Base-by-base conservation (phyloP, 2,329 filamentous ascomycete genomes). In the Penicillium sp. region DNA sequence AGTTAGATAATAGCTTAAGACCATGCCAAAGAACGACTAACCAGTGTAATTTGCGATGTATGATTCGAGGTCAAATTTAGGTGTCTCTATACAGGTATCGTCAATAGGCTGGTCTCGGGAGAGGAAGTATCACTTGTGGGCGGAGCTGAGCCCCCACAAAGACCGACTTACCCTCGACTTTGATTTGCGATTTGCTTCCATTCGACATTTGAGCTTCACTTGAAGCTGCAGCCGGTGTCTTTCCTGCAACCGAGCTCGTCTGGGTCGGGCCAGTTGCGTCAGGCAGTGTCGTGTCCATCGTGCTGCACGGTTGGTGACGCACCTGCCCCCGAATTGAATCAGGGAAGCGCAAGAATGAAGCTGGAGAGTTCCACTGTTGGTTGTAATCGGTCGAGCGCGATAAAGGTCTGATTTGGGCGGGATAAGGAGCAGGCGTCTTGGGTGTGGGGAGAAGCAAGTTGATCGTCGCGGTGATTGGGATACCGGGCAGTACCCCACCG, bases 11-110 rank as follows among this genome's bases (percentile, higher is more conserved):
- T 23, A 11, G 25, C 25, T 27, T 5, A n/a, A 13, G 25, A 13
- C 11, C 22, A 6, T 23, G 22, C 11, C 6, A 11, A 6, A 23
- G 22, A 6, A 23, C 6, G 22, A 11, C 9, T 27, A 11, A 89
- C 89, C 87, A 60, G 72, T 75, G 65, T 96, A 98, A 59, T 95
- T 94, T 50, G 82, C 75, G 33, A 95, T 84, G 64, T 95, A 96
- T 25, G 84, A 78, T 44, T 95, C 87, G 28, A 98, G 76, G 55
- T 96, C 92, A 52, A 96, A 82, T 59, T 90, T 95, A 7, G 90
- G 89, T 5, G 77, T 66, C 32, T 87, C 85, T 90, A 14, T 25
- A 20, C 22, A 7, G 25, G 26, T 9, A 27, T n/a, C 12, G 25
- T 27, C 25, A n/a, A n/a, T n/a, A n/a, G n/a, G n/a, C n/a, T n/a